These are phyloP conservation scores for Prunus mira DNA, from an alignment of 306 rosid genomes.

Conservation along the genomic window DNA sequence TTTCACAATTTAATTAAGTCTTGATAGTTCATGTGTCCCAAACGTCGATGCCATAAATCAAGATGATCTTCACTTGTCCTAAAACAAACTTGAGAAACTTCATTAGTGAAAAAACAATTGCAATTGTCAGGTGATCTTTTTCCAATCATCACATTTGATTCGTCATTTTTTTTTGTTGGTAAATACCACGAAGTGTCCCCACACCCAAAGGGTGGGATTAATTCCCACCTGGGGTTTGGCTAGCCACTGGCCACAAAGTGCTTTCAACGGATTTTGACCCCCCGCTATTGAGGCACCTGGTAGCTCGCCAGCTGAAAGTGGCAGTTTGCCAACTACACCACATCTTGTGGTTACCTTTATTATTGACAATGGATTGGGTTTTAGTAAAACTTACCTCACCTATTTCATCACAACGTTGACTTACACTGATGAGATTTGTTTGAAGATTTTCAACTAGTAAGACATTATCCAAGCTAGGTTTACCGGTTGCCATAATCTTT, in stretches of 20 bases:
- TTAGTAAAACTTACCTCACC: neutral
- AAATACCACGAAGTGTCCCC: too few relatives aligned
- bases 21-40: neutral
- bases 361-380: neutral
- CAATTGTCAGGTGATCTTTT: neutral
- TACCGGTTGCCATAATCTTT: neutral
- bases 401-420: neutral
- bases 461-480: neutral
- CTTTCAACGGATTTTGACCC: too few relatives aligned
- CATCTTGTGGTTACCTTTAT: too few relatives aligned
- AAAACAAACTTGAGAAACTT: neutral
- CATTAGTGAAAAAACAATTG: neutral
- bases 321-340: too few relatives aligned
- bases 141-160: neutral
- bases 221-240: too few relatives aligned
- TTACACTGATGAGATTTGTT: neutral
- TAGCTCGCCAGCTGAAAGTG: too few relatives aligned
- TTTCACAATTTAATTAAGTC: neutral
- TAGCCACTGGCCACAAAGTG: too few relatives aligned
- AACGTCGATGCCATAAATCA: neutral
- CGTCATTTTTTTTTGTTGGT: too few relatives aligned
- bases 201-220: too few relatives aligned
- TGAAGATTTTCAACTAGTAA: neutral
- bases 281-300: too few relatives aligned
- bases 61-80: neutral